These are phyloP conservation scores for Geosmithia putterillii DNA, from an alignment of 2,329 filamentous ascomycete species.

Conservation along the genomic window DNA sequence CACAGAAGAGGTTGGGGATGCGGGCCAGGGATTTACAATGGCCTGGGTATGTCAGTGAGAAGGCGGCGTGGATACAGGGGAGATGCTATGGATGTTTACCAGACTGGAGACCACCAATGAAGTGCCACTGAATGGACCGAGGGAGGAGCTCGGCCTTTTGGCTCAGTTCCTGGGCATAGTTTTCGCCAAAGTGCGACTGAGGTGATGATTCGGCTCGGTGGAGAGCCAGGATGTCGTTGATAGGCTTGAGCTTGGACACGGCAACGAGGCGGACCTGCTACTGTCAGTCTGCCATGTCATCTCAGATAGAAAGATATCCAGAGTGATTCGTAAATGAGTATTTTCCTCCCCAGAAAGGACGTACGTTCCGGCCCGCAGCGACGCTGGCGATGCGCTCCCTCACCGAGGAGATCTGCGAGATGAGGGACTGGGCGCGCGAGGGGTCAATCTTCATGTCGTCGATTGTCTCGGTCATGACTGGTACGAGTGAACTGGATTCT, in stretches of 20 bases:
- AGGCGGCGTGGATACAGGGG: not conserved
- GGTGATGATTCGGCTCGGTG: conserved; percentile 42
- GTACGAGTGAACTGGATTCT: not conserved
- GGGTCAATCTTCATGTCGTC: conserved; percentile 51
- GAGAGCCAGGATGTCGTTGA: conserved; percentile 77
- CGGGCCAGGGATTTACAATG: conserved; percentile 83
- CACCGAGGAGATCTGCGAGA: conserved; percentile 49
- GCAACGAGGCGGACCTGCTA: conserved; percentile 62
- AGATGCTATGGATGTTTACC: too few relatives aligned
- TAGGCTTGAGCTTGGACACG: conserved; percentile 93
- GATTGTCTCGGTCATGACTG: conserved; percentile 37
- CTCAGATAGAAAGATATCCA: too few relatives aligned
- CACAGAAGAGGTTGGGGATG: conserved; percentile 81
- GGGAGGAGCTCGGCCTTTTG: conserved; percentile 80
- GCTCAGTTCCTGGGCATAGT: conserved; percentile 82
- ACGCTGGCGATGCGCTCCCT: conserved; percentile 43
- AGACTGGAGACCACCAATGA: conserved; percentile 88
- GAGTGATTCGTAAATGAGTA: not conserved
- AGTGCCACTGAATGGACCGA: conserved; percentile 75
- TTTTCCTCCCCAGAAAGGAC: not conserved
- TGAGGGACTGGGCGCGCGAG: conserved; percentile 47
- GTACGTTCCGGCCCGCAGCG: conserved; percentile 40
- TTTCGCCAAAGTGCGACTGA: conserved; percentile 85
- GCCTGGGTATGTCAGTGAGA: conserved; percentile 32
- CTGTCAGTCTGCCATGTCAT: conserved; percentile 25